phyloP scores from a whole-genome alignment of 306 rosid genomes.

The Macrotyloma uniflorum region DNA sequence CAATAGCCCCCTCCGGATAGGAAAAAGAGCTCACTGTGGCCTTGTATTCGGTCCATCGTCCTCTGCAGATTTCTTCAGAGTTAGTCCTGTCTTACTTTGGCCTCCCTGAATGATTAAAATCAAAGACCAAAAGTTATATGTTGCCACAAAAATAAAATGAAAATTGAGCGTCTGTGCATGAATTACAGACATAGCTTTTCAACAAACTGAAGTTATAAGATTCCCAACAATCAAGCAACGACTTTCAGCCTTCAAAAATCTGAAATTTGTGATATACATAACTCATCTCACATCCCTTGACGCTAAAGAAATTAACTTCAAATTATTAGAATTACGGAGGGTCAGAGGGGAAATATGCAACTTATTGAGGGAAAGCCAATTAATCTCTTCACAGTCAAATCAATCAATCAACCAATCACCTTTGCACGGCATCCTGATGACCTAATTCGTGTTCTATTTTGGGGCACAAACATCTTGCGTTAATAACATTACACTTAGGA shows the following conservation, averaged over 20 bases:
- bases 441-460: not conserved
- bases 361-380: no score
- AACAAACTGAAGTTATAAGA: constrained; percentile 26
- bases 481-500: not conserved
- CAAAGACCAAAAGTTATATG: not conserved
- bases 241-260: not conserved
- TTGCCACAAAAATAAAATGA: not conserved
- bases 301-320: not conserved
- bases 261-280: not conserved
- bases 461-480: not conserved
- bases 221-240: constrained; percentile 5
- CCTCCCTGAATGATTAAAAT: constrained; percentile 53
- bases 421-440: not conserved
- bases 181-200: constrained; percentile 5
- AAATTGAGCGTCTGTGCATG: not conserved
- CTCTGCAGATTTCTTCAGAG: constrained; percentile 56
- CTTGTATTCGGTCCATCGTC: constrained; percentile 47
- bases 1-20: constrained; percentile 32
- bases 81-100: constrained; percentile 62
- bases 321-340: not conserved
- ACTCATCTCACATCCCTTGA: not conserved
- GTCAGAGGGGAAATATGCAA: not conserved
- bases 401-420: not conserved
- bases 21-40: constrained; percentile 38
- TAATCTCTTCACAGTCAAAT: not conserved